phyloP scores from a whole-genome alignment of 768 basidiomycete genomes.

The Tricholoma sp. region DNA sequence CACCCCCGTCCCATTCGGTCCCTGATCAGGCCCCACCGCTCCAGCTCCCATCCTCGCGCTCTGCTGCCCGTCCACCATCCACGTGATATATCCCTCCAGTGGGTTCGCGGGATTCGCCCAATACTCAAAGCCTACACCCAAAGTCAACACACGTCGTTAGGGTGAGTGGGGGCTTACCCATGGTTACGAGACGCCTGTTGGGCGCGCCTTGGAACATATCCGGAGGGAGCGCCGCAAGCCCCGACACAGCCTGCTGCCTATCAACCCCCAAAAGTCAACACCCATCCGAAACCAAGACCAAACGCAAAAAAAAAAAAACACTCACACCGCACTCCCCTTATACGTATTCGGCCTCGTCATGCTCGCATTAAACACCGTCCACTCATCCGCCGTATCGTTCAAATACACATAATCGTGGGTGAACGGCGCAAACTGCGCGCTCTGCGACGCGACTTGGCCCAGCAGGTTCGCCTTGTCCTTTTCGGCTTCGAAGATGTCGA shows the following conservation, averaged over 20 bases:
- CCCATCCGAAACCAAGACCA: neutral
- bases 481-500: conserved; percentile 79
- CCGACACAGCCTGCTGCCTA: conserved; percentile 50
- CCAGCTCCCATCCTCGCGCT: conserved; percentile 47
- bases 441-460: conserved; percentile 68
- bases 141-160: too few species aligned
- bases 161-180: too few species aligned
- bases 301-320: neutral
- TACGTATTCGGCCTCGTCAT: conserved; percentile 34
- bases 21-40: conserved; percentile 42
- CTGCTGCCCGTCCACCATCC: conserved; percentile 58
- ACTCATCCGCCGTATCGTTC: conserved; percentile 27
- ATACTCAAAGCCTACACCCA: conserved; percentile 63
- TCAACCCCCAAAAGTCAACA: too few species aligned
- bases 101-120: conserved; percentile 55
- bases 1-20: conserved; percentile 38
- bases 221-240: conserved; percentile 40
- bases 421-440: conserved; percentile 64
- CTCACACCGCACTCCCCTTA: conserved; percentile 44
- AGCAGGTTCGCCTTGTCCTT: conserved; percentile 42
- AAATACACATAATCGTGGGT: conserved; percentile 35
- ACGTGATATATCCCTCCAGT: conserved; percentile 62
- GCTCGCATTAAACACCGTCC: conserved; percentile 25
- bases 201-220: conserved; percentile 59
- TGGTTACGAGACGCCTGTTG: conserved; percentile 38